These are phyloP conservation scores for Candida broadrunensis DNA, from an alignment of 805 yeast species.

Conservation along the genomic window DNA sequence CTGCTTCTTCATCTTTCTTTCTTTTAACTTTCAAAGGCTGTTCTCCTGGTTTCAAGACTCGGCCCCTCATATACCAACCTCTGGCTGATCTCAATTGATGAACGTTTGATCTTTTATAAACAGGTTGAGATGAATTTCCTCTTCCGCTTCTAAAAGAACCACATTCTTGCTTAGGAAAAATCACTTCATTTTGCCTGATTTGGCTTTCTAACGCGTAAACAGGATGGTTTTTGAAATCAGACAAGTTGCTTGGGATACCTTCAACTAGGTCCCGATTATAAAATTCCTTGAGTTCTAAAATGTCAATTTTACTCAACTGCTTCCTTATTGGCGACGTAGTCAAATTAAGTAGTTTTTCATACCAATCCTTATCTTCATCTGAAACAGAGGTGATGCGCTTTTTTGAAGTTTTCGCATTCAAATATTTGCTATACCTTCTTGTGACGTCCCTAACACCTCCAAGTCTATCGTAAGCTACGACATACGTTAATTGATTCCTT, in stretches of 20 bases:
- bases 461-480: constrained; percentile 66
- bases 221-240: constrained; percentile 87
- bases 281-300: constrained; percentile 60
- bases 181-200: constrained; percentile 65
- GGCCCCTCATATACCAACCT: constrained; percentile 84
- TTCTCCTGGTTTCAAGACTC: constrained; percentile 68
- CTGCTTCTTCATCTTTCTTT: constrained; percentile 39
- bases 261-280: constrained; percentile 62
- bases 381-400: constrained; percentile 62
- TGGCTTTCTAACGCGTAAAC: constrained; percentile 77
- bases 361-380: constrained; percentile 61
- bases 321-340: constrained; percentile 7
- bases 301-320: constrained; percentile 35
- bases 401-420: constrained; percentile 71
- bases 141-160: constrained; percentile 62
- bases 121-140: constrained; percentile 48
- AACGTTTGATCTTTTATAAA: constrained; percentile 68
- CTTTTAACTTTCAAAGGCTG: constrained; percentile 55
- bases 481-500: constrained; percentile 66
- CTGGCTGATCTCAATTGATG: constrained; percentile 64
- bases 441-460: constrained; percentile 81
- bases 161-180: constrained; percentile 66
- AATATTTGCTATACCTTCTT: constrained; percentile 68
- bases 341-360: constrained; percentile 32
- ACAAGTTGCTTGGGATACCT: constrained; percentile 82